A percentile compares a stretch with the other conserved stretches of the same genome.
Conservation (phyloP, 2,329 filamentous ascomycete species). For the Balansia obtecta region DNA sequence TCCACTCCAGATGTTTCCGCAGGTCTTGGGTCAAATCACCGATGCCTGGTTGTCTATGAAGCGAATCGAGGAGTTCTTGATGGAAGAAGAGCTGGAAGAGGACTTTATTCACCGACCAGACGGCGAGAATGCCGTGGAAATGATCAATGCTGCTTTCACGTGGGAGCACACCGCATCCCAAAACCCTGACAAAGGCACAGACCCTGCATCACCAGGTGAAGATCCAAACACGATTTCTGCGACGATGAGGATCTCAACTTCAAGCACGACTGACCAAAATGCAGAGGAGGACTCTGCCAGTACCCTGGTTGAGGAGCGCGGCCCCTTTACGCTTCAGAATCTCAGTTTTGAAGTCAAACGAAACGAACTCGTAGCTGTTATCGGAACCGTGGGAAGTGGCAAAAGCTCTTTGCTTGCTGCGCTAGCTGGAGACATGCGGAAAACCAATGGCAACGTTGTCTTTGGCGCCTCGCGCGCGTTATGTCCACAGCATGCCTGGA, state of each 20-base stretch:
- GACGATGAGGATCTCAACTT: conserved; percentile 19
- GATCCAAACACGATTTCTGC: conserved; percentile 25
- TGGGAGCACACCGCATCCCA: conserved; percentile 63
- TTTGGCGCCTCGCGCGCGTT: conserved; percentile 76
- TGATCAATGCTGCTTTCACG: conserved; percentile 66
- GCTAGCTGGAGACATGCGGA: conserved; percentile 87
- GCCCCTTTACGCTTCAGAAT: conserved; percentile 61
- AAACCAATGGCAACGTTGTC: conserved; percentile 59
- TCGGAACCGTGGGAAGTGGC: conserved; percentile 77
- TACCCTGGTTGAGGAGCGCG: conserved; percentile 42
- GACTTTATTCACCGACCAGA: conserved; percentile 45
- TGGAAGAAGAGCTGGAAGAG: conserved; percentile 75
- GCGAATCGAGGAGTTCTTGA: conserved; percentile 77
- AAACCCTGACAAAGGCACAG: conserved; percentile 29
- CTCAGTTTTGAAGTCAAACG: conserved; percentile 56
- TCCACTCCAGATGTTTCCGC: conserved; percentile 76
- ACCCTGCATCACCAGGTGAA: conserved; percentile 23
- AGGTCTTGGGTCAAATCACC: conserved; percentile 79
- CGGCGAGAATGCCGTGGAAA: conserved; percentile 55
- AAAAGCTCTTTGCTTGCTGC: conserved; percentile 85
- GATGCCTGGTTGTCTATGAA: conserved; percentile 79
- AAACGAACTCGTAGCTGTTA: conserved; percentile 73
- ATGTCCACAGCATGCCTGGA: conserved; percentile 96
- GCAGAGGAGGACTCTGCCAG: conserved; percentile 36
- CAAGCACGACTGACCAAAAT: conserved; percentile 18